Conservation (phyloP, 2,329 filamentous ascomycete genomes). For the Fusarium sp. region DNA sequence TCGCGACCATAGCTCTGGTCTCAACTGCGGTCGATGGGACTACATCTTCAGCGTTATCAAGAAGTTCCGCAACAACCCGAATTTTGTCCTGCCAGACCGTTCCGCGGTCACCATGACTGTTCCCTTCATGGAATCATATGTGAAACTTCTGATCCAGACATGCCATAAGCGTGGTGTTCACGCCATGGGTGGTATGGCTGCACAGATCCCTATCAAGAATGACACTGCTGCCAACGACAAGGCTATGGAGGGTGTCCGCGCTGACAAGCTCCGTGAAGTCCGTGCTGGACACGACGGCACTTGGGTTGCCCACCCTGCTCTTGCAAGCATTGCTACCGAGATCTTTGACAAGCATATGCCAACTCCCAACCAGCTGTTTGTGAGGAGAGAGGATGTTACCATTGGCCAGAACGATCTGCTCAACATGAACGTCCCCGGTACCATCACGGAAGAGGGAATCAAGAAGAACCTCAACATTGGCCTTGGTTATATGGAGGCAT, state of each 20-base stretch:
- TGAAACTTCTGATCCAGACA: constrained; percentile 97
- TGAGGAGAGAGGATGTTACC: constrained; percentile 87
- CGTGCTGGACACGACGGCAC: constrained; percentile 95
- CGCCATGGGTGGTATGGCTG: constrained; percentile 98
- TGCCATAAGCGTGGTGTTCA: constrained; percentile 98
- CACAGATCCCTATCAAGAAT: constrained; percentile 98
- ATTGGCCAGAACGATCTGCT: constrained; percentile 90
- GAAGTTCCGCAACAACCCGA: constrained; percentile 95
- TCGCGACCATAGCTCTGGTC: constrained; percentile 91
- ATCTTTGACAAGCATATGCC: constrained; percentile 99
- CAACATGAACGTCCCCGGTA: constrained; percentile 97
- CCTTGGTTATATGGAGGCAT: constrained; percentile 98
- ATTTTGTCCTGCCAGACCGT: constrained; percentile 93
- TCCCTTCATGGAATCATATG: constrained; percentile 96
- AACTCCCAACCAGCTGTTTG: constrained; percentile 94
- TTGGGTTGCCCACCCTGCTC: constrained; percentile 96
- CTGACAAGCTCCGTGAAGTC: constrained; percentile 96
- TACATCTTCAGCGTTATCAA: constrained; percentile 99
- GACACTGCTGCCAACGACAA: constrained; percentile 89
- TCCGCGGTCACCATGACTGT: constrained; percentile 95
- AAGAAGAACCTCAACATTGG: constrained; percentile 98
- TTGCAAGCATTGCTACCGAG: constrained; percentile 87
- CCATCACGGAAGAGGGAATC: constrained; percentile 93
- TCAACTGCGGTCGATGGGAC: constrained; percentile 99
- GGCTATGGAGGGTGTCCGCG: constrained; percentile 91